Evolutionary conservation across 2,329 filamentous ascomycete species (phyloP), one percentile per base, ranked within the genome.

Genomic region (Aciculosporium take): DNA sequence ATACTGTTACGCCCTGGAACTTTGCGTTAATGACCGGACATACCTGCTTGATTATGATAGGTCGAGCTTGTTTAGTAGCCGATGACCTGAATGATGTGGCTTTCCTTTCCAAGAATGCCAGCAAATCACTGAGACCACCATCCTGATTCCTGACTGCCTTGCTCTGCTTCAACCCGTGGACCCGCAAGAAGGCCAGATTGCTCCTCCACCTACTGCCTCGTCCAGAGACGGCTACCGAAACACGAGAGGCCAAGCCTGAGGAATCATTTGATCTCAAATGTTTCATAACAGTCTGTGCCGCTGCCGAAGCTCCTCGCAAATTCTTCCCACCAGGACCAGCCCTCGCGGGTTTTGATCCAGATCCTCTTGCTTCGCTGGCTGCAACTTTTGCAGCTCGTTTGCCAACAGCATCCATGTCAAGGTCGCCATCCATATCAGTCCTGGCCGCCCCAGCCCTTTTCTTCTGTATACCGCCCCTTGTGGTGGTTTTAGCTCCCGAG

Each of bases 41-140:
- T 83, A 87, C 83, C 79, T 85, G 84, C 65, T 76, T 78, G 48
- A 88, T 78, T 56, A 70, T 76, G 51, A 84, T 66, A 50, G 67
- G 65, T 53, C 71, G 67, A 53, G 64, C 55, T 56, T 53, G 51
- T 36, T 45, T 52, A 45, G 55, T 52, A 21, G 67, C 67, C 46
- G 65, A 64, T 27, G 67, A 67, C 45, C 65, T 64, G 52, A 76
- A 66, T 48, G 68, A 62, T 42, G 70, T 69, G 36, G 81, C 72
- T 59, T 85, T 85, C 53, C 78, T 75, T 61, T 86, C 79, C 47
- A 87, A 62, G 55, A 85, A 86, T 39, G 67, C 65, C 40, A 86
- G 58, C 24, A 86, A 66, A 45, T 75, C 72, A 45, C 71, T 69
- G 21, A 82, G 55, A 17, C 82, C 82, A 37, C 81, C 79, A 42